Conservation (phyloP, 2,329 filamentous ascomycete genomes). For the Pseudogymnoascus sp. region DNA sequence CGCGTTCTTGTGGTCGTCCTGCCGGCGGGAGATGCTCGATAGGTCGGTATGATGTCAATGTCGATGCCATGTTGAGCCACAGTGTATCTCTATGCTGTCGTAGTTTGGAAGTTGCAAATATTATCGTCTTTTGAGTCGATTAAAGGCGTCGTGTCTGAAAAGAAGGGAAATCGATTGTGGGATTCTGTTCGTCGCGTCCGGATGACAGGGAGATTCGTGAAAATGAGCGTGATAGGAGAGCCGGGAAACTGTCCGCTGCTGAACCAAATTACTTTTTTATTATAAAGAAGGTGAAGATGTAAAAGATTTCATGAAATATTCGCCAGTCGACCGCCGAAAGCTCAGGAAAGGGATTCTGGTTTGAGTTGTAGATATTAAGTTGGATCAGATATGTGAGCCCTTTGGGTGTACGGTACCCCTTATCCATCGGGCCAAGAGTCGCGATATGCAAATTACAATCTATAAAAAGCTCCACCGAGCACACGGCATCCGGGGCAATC, state of each 20-base stretch:
- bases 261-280: background rate
- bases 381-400: conserved; percentile 8
- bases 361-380: conserved; percentile 3
- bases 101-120: background rate
- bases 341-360: background rate
- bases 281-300: background rate
- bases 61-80: background rate
- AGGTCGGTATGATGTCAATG: conserved; percentile 5
- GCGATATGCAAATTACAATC: conserved; percentile 8
- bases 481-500: conserved; percentile 5
- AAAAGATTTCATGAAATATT: background rate
- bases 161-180: background rate
- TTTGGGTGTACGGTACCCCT: background rate
- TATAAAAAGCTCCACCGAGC: conserved; percentile 7
- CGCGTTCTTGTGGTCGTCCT: conserved; percentile 29
- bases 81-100: background rate
- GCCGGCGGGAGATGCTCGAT: background rate
- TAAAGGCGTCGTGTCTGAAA: background rate
- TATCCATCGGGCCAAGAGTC: conserved; percentile 7
- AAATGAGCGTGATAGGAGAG: background rate
- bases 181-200: conserved; percentile 4
- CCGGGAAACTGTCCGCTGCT: background rate
- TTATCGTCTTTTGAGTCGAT: background rate
- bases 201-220: conserved; percentile 4
- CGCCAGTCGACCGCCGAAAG: background rate